A percentile compares a stretch with the other conserved stretches of the same genome.
phyloP scores from a whole-genome alignment of 2,329 filamentous ascomycete genomes.

The Plenodomus lindquistii region DNA sequence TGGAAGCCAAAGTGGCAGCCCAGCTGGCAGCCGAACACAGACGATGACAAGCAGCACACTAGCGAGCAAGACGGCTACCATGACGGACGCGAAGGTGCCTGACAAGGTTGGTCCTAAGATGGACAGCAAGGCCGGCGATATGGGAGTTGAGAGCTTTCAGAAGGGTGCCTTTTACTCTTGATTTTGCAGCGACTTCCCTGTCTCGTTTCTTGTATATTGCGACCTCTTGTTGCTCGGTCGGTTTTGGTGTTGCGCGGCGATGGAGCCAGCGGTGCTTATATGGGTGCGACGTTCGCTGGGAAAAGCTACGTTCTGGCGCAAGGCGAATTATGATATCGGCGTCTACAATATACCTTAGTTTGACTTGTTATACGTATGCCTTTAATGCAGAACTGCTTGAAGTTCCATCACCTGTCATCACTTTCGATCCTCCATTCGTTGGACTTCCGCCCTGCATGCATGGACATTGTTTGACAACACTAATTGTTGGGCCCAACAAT shows the following conservation, averaged over 20 bases:
- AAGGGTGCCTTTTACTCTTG: conserved; percentile 70
- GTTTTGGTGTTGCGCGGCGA: conserved; percentile 1
- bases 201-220: conserved; percentile 16
- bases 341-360: background rate
- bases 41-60: conserved; percentile 57
- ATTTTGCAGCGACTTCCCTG: conserved; percentile 14
- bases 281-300: conserved; percentile 19
- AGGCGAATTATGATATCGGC: conserved; percentile 15
- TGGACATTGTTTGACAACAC: background rate
- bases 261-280: conserved; percentile 4
- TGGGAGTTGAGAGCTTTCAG: conserved; percentile 71
- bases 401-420: conserved; percentile 1
- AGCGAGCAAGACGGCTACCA: conserved; percentile 47
- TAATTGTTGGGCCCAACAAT: background rate
- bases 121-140: conserved; percentile 65
- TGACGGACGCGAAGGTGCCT: conserved; percentile 49
- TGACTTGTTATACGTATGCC: background rate
- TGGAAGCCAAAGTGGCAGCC: conserved; percentile 46
- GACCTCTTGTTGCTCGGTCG: background rate
- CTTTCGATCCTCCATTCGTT: background rate
- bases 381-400: background rate
- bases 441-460: background rate
- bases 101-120: conserved; percentile 52
- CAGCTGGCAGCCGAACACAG: conserved; percentile 55
- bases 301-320: conserved; percentile 27